Evolutionary conservation across 352 stramenopile species (phyloP).

Genomic region (Globisporangium middletonii): DNA sequence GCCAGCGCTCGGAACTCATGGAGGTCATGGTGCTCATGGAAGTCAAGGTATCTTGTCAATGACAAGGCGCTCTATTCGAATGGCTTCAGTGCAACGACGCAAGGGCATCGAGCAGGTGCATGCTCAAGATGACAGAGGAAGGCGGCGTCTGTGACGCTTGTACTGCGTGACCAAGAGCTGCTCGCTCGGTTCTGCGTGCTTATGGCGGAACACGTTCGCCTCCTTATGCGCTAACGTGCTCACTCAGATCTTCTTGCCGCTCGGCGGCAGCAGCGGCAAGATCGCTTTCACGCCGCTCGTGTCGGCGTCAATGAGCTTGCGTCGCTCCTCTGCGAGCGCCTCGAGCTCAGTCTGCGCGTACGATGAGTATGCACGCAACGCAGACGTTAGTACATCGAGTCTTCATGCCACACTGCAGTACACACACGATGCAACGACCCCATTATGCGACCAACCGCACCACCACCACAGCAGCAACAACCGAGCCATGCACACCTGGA

Average conservation of each 20-base stretch:
- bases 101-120: background rate
- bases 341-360: constrained; percentile 23
- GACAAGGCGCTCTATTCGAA: background rate
- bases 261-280: constrained; percentile 25
- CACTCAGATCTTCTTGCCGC: constrained; percentile 10
- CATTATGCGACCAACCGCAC: no score
- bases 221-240: background rate
- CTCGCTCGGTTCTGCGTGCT: no score
- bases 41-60: no score
- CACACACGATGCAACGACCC: background rate
- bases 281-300: constrained; percentile 17
- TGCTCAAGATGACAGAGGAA: no score
- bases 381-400: background rate
- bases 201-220: no score
- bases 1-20: constrained; percentile 1
- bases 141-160: no score
- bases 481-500: constrained; percentile 22
- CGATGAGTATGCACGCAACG: no score
- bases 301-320: constrained; percentile 25
- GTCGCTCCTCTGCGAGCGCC: constrained; percentile 26
- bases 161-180: no score
- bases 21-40: no score
- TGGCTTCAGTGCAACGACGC: background rate
- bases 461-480: background rate
- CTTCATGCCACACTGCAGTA: background rate